These are phyloP conservation scores for Peniophora sp. DNA, from an alignment of 1,284 basidiomycete species.

Conservation along the genomic window DNA sequence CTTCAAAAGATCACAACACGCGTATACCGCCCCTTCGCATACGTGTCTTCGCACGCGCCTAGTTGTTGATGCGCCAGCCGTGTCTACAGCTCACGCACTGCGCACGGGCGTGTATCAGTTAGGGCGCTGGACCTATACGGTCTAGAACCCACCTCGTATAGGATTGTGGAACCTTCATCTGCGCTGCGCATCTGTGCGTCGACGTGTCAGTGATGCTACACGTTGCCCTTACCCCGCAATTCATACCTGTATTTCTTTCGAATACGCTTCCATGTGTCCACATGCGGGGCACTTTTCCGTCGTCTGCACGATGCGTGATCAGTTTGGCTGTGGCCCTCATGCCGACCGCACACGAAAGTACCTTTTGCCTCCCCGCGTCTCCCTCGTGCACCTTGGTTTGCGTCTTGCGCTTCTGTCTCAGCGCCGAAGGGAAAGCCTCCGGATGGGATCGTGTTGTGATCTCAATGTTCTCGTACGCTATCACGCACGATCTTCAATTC, in stretches of 20 bases:
- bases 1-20: neutral
- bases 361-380: conserved; percentile 69
- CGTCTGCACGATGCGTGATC: conserved; percentile 41
- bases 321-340: neutral
- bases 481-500: neutral
- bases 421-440: conserved; percentile 87
- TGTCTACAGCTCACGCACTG: conserved; percentile 68
- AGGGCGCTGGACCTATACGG: conserved; percentile 1
- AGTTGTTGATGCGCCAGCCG: conserved; percentile 77
- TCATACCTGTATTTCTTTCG: conserved; percentile 69
- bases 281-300: conserved; percentile 92
- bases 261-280: conserved; percentile 74
- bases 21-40: neutral
- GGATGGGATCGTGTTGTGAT: conserved; percentile 89
- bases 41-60: neutral
- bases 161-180: conserved; percentile 85
- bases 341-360: conserved; percentile 19
- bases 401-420: conserved; percentile 87
- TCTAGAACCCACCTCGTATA: conserved; percentile 54
- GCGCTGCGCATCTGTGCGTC: conserved; percentile 69
- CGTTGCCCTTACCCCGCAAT: neutral
- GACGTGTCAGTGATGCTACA: neutral
- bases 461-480: conserved; percentile 90
- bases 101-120: neutral
- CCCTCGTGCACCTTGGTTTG: conserved; percentile 78